These are phyloP conservation scores for Astrocystis sublimbata DNA, from an alignment of 495 filamentous ascomycete genomes.

Conservation along the genomic window DNA sequence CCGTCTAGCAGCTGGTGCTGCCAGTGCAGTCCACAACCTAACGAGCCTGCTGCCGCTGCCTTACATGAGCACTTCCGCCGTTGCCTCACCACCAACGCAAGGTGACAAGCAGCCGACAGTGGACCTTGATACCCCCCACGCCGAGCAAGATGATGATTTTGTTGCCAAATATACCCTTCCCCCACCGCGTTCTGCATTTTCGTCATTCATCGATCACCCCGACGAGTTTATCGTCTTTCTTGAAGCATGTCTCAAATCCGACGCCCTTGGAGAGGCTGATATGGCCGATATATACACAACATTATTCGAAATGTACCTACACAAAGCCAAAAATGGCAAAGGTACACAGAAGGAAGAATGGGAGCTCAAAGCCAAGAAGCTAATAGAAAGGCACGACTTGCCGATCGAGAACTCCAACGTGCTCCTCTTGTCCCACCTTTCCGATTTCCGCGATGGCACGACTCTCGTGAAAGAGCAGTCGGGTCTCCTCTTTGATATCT, in stretches of 20 bases:
- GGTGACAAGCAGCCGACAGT: conserved; percentile 38
- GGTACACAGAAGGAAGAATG: conserved; percentile 67
- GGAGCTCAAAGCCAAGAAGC: conserved; percentile 86
- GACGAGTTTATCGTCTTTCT: conserved; percentile 88
- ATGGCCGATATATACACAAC: conserved; percentile 90
- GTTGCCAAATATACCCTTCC: conserved; percentile 64
- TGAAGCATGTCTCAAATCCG: conserved; percentile 74
- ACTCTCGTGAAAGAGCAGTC: conserved; percentile 92
- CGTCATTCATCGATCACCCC: conserved; percentile 92
- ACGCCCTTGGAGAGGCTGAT: conserved; percentile 65
- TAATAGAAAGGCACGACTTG: conserved; percentile 70
- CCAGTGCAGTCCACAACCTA: conserved; percentile 70
- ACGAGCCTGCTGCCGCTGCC: conserved; percentile 80
- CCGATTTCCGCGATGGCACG: conserved; percentile 86
- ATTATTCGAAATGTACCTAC: conserved; percentile 95
- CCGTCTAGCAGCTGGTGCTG: conserved; percentile 58
- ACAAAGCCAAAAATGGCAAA: conserved; percentile 76
- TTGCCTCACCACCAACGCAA: conserved; percentile 44
- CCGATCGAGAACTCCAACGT: conserved; percentile 94
- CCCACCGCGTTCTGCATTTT: conserved; percentile 88
- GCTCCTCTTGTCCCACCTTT: conserved; percentile 86
- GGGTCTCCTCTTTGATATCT: conserved; percentile 90
- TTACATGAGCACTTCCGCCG: conserved; percentile 68
- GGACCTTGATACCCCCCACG: conserved; percentile 31
- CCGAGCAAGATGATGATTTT: conserved; percentile 32